Conservation (phyloP, 2,329 filamentous ascomycete species). For the Chrysosporium keratinophilum region DNA sequence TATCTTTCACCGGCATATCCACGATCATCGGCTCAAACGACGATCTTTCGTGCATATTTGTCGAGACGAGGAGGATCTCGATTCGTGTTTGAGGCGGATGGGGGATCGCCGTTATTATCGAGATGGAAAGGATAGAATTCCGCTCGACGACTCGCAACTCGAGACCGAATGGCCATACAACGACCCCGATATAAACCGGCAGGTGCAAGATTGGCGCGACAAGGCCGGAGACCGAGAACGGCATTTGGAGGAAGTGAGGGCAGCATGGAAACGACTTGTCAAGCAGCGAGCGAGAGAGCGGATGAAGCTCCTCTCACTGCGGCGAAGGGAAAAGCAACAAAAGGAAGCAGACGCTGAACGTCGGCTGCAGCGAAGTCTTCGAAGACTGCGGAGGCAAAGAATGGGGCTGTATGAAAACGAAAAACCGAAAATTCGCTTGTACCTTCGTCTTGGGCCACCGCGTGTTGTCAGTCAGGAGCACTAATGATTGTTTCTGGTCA, state of each 20-base stretch:
- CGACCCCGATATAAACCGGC: neutral
- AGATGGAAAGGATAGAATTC: neutral
- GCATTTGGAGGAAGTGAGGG: neutral
- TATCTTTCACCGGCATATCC: slow-evolving; percentile 26
- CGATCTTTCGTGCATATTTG: slow-evolving; percentile 23
- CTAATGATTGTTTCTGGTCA: neutral
- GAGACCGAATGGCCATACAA: neutral
- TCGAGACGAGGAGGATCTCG: slow-evolving; percentile 23
- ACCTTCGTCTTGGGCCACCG: neutral
- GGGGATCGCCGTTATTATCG: neutral
- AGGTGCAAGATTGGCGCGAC: neutral
- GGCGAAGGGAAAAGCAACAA: neutral
- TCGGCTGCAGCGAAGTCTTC: neutral
- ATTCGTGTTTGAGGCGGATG: slow-evolving; percentile 22
- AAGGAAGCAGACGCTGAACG: neutral
- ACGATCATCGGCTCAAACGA: slow-evolving; percentile 22
- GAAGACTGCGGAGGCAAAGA: neutral
- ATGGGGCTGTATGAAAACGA: neutral
- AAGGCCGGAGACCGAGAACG: neutral
- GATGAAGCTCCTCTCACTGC: neutral
- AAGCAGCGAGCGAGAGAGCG: neutral
- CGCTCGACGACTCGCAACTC: neutral
- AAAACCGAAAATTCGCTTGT: neutral
- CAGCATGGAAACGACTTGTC: neutral
- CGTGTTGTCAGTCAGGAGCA: neutral